These are phyloP conservation scores for Komagataella ulmi DNA, from an alignment of 805 yeast species.

Conservation along the genomic window DNA sequence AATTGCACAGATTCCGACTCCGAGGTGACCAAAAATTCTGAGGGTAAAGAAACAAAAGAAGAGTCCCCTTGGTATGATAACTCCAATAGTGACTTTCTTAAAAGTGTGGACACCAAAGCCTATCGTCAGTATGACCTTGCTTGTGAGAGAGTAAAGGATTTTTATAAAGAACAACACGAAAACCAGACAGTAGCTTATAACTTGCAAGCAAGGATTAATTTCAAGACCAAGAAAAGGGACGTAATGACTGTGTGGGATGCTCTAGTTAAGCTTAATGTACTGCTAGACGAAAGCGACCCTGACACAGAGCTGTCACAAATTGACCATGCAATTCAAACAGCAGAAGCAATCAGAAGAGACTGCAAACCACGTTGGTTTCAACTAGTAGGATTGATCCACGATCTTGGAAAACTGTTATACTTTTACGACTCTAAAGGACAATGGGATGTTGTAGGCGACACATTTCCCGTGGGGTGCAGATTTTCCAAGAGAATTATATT, in stretches of 20 bases:
- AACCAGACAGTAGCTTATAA: conserved; percentile 64
- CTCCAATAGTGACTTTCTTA: background rate
- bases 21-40: conserved; percentile 1
- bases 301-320: conserved; percentile 65
- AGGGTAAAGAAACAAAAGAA: conserved; percentile 2
- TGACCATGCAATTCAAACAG: conserved; percentile 66
- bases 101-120: conserved; percentile 12
- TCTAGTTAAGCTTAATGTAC: conserved; percentile 40
- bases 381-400: conserved; percentile 60
- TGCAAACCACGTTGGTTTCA: conserved; percentile 69
- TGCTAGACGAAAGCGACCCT: conserved; percentile 63
- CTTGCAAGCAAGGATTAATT: conserved; percentile 57
- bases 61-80: background rate
- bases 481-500: conserved; percentile 47
- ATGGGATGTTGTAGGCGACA: conserved; percentile 76
- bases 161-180: conserved; percentile 56
- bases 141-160: conserved; percentile 50
- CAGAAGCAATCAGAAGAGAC: conserved; percentile 58
- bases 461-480: conserved; percentile 64
- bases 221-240: conserved; percentile 55
- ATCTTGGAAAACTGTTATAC: conserved; percentile 54
- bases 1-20: conserved; percentile 6
- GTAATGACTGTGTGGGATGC: conserved; percentile 67
- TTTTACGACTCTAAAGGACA: conserved; percentile 64
- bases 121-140: conserved; percentile 61